Evolutionary conservation across 2,329 filamentous ascomycete genomes (phyloP).

Genomic region (Colletotrichum horii): DNA sequence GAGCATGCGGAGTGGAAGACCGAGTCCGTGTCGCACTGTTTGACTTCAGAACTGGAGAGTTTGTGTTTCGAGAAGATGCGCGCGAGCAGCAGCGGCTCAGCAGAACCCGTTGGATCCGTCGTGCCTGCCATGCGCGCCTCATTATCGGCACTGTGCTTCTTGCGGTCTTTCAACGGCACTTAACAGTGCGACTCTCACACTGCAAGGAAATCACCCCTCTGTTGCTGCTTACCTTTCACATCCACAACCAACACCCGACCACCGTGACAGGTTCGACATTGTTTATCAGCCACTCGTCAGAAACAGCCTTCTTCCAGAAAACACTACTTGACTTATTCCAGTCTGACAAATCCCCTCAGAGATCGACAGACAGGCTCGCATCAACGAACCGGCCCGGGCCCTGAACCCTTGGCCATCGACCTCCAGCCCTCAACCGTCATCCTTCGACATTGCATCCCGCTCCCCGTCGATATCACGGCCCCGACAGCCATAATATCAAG

Average conservation of each 20-base stretch:
- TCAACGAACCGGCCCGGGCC: constrained; percentile 3
- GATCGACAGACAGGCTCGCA: not conserved
- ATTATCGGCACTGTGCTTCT: not conserved
- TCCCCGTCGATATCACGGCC: not conserved
- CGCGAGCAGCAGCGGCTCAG: not conserved
- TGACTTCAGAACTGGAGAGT: not conserved
- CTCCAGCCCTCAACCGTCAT: not conserved
- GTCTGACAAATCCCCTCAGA: not conserved
- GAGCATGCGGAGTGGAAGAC: not conserved
- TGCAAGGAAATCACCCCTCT: not conserved
- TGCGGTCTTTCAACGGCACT: not conserved
- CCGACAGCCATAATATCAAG: not conserved
- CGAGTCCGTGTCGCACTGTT: not conserved
- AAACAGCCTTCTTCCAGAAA: not conserved
- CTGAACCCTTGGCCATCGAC: not conserved
- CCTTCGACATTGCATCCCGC: not conserved
- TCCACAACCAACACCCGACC: not conserved
- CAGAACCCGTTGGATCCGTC: not conserved
- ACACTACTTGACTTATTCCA: not conserved
- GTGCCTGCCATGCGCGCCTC: not conserved
- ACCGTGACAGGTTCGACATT: not conserved
- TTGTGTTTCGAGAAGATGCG: not conserved
- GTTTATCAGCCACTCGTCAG: not conserved
- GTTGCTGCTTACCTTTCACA: not conserved
- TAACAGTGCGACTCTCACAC: not conserved